Evolutionary conservation across 192 early-diverging fungal species (phyloP).

Genomic region (Lunasporangiospora selenospora): DNA sequence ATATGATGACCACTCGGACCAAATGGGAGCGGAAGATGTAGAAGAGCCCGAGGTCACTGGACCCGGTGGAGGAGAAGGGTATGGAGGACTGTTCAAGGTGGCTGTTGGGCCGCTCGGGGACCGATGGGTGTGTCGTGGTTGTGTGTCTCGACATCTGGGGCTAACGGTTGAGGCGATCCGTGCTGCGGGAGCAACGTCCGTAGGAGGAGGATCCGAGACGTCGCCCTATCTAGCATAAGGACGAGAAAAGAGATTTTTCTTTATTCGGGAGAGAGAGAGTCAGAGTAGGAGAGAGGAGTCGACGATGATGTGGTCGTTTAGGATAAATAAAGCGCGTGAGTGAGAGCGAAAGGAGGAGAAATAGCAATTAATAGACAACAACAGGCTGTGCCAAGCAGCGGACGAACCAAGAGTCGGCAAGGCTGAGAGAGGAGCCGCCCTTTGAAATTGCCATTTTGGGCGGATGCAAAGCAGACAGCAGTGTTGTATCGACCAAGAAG

Average conservation of each 20-base stretch:
- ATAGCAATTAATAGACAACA: too few species aligned
- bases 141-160: slow-evolving; percentile 17
- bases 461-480: background rate
- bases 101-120: slow-evolving; percentile 40
- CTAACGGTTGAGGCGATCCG: background rate
- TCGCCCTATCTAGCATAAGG: too few species aligned
- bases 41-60: slow-evolving; percentile 32
- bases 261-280: background rate
- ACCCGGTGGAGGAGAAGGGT: slow-evolving; percentile 41
- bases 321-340: too few species aligned
- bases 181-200: background rate
- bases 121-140: slow-evolving; percentile 48
- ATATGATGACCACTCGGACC: slow-evolving; percentile 19
- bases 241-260: background rate
- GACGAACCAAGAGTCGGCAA: too few species aligned
- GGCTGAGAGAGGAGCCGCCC: background rate
- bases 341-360: too few species aligned
- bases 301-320: too few species aligned
- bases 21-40: background rate
- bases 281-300: background rate
- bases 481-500: too few species aligned
- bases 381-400: too few species aligned
- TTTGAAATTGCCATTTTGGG: background rate
- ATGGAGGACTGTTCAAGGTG: slow-evolving; percentile 45
- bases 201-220: too few species aligned